These are phyloP conservation scores for Fusarium aywerte DNA, from an alignment of 2,329 filamentous ascomycete species.

Conservation along the genomic window DNA sequence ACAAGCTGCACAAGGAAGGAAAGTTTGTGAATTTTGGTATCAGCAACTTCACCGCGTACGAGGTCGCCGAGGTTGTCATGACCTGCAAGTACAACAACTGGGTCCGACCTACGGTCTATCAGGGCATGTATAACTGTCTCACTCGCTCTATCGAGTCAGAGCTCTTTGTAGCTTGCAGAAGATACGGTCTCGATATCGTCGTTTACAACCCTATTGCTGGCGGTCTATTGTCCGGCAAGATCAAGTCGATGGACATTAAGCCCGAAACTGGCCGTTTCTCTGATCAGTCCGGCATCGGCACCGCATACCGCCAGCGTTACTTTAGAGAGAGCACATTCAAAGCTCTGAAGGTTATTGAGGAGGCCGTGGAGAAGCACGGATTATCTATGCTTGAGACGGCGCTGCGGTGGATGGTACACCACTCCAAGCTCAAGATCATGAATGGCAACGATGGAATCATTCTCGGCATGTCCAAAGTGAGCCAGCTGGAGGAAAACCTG, in stretches of 20 bases:
- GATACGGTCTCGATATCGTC: slow-evolving; percentile 82
- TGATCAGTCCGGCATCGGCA: slow-evolving; percentile 63
- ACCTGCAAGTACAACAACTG: slow-evolving; percentile 82
- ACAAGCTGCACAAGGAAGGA: slow-evolving; percentile 85
- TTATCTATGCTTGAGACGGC: slow-evolving; percentile 78
- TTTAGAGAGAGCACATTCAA: slow-evolving; percentile 73
- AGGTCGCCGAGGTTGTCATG: slow-evolving; percentile 86
- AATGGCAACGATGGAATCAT: slow-evolving; percentile 68
- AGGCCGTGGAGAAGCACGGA: slow-evolving; percentile 72
- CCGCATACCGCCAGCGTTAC: slow-evolving; percentile 73
- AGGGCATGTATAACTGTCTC: slow-evolving; percentile 88
- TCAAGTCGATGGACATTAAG: slow-evolving; percentile 71
- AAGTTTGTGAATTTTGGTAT: slow-evolving; percentile 86
- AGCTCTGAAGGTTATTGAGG: slow-evolving; percentile 75
- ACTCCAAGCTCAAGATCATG: slow-evolving; percentile 68
- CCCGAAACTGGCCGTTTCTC: slow-evolving; percentile 78
- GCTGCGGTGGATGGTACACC: slow-evolving; percentile 78
- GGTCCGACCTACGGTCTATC: slow-evolving; percentile 86
- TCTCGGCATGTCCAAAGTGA: slow-evolving; percentile 67
- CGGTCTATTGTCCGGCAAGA: slow-evolving; percentile 82
- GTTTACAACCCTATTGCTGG: slow-evolving; percentile 86
- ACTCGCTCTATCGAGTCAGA: slow-evolving; percentile 80
- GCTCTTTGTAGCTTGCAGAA: slow-evolving; percentile 76
- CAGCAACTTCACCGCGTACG: slow-evolving; percentile 86
- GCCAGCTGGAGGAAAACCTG: slow-evolving; percentile 68